Evolutionary conservation across 169 alveolate species (phyloP), one percentile per base, ranked within the genome.

Genomic region (Sarcocystis neurona): DNA sequence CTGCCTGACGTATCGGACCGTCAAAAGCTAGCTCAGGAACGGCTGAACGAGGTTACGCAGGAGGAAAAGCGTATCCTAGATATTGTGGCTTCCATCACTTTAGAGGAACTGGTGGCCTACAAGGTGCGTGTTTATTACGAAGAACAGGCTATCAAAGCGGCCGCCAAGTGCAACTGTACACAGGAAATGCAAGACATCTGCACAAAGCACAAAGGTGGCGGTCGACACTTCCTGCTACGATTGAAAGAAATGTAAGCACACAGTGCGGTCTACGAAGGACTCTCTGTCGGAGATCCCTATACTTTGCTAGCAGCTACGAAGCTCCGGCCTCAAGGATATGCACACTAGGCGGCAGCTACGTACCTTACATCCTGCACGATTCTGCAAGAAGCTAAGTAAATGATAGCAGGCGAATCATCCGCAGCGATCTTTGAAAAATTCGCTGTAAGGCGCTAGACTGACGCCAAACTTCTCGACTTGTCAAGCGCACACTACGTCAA

Each of bases 1-100:
- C 87, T 88, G 50, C 92, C 92, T 34, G 84, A 84, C 34, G 58
- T 84, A 12, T 87, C 91, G 79, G 87, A 87, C 41, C 86, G 80
- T 10, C 87, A 77, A 27, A 3, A 44, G 44, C 70, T 56, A 34
- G 87, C 80, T 30, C 87, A 77, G 58, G 91, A 87, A 43, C 82
- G 82, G 2, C 87, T 77, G 12, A 80, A 32, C 43, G 27, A 58
- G n/a, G 77, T 74, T 41, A 84, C 80, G 43, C 87, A 74, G 20
- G 91, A 87, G 30, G 91, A 87, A 32, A 74, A 58, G 43, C 39
- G 58, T 27, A 80, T 87, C 23, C 85, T 74, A 68, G 74, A 87
- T 39, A 84, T 74, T 41, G 58, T 77, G 84, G 63, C 80, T 32
- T 77, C 87, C 23, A 68, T 87, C 58, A 53, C 87, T 23, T 87